Conservation (phyloP, 768 basidiomycete species). For the Phlegmacium glaucopus region DNA sequence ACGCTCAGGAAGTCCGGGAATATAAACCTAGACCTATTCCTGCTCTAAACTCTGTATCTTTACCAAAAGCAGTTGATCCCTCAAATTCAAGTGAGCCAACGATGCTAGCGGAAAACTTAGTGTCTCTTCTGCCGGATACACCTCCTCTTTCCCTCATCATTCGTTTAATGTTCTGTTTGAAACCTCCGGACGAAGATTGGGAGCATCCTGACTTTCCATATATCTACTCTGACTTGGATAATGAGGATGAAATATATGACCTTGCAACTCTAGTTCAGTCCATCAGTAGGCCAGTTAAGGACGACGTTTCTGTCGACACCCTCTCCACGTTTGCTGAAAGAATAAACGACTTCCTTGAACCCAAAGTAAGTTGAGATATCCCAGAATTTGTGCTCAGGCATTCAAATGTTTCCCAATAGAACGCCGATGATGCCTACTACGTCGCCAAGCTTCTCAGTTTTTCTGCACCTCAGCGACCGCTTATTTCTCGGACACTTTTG, state of each 20-base stretch:
- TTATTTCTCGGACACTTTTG: slow-evolving; percentile 45
- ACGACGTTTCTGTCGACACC: slow-evolving; percentile 47
- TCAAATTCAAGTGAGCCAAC: slow-evolving; percentile 59
- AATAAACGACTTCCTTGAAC: slow-evolving; percentile 50
- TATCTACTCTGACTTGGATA: slow-evolving; percentile 56
- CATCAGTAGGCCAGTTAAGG: slow-evolving; percentile 56
- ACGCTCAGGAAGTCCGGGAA: slow-evolving; percentile 31
- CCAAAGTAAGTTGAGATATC: slow-evolving; percentile 44
- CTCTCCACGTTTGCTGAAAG: slow-evolving; percentile 54
- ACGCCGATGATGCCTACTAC: slow-evolving; percentile 52
- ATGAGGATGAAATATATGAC: slow-evolving; percentile 47
- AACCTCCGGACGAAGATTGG: slow-evolving; percentile 79
- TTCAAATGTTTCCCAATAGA: slow-evolving; percentile 28
- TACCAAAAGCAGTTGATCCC: slow-evolving; percentile 57
- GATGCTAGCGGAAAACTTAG: slow-evolving; percentile 55
- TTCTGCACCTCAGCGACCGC: slow-evolving; percentile 63
- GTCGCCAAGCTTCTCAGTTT: slow-evolving; percentile 62
- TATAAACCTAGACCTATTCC: slow-evolving; percentile 44
- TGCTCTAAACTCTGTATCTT: slow-evolving; percentile 28
- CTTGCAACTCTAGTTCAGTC: slow-evolving; percentile 54
- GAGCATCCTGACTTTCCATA: slow-evolving; percentile 71
- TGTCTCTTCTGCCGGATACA: slow-evolving; percentile 56
- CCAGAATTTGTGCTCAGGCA: background rate
- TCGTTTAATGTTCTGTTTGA: slow-evolving; percentile 76
- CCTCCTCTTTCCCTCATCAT: slow-evolving; percentile 64